Evolutionary conservation across 345 rosid genomes (phyloP).

Genomic region (sweet orange (Citrus sinensis)): DNA sequence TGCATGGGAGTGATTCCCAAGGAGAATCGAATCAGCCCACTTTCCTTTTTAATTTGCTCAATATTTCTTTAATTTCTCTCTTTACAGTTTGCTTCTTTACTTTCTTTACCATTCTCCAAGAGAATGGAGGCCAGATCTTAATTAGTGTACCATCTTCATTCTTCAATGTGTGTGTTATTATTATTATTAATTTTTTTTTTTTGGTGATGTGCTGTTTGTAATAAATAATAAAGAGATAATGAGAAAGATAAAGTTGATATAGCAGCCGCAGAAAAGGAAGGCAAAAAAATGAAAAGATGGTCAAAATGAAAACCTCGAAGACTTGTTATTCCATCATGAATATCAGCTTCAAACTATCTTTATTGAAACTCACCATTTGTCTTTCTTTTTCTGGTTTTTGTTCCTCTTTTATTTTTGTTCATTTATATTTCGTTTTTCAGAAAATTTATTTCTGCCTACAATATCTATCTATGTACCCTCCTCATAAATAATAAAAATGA

Average conservation of each 20-base stretch:
- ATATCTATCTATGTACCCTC: no score
- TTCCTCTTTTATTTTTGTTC: not conserved
- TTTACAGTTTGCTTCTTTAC: constrained; percentile 43
- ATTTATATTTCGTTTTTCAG: no score
- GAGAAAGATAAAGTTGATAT: not conserved
- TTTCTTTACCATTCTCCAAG: constrained; percentile 54
- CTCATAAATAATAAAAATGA: no score
- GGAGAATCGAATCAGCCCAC: constrained; percentile 48
- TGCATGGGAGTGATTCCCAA: constrained; percentile 58
- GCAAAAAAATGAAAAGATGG: constrained; percentile 35
- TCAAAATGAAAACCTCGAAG: constrained; percentile 48
- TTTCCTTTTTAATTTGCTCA: constrained; percentile 6
- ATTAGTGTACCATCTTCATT: not conserved
- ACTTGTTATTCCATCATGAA: constrained; percentile 38
- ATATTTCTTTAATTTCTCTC: constrained; percentile 8
- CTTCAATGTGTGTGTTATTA: not conserved
- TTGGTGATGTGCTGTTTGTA: not conserved
- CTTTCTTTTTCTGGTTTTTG: constrained; percentile 12
- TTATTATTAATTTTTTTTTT: not conserved
- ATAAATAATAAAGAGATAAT: not conserved
- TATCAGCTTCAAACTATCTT: constrained; percentile 28
- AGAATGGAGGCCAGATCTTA: constrained; percentile 46
- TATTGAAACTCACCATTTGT: constrained; percentile 50
- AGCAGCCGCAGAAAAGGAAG: constrained; percentile 30
- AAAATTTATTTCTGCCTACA: no score